Evolutionary conservation across 192 early-diverging fungal species (phyloP), one percentile per base, ranked within the genome.

Genomic region (Fimicolochytrium jonesii): DNA sequence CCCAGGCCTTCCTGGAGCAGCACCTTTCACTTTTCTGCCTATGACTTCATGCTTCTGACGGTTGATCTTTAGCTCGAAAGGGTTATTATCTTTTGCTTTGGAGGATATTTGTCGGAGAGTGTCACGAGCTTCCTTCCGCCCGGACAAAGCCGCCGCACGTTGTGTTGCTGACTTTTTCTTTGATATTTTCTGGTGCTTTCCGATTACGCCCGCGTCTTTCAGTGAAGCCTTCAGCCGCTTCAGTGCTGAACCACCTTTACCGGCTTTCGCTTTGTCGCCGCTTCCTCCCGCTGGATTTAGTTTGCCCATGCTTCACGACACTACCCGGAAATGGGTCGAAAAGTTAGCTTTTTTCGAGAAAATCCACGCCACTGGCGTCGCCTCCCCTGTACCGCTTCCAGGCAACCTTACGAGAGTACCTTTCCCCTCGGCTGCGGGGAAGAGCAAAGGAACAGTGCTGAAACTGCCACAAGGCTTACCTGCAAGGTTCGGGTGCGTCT

Each of bases 1-100:
- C 0, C 87, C 83, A 2, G 95, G 94, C 31, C 86, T 88, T 2
- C 95, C 96, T n/a, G n/a, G n/a, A 15, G 69, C 64, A n/a, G 77
- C 75, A 49, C 93, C 91, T 48, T 92, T 92, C 35, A 89, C 77
- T 42, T 75, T 93, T 10, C 88, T 77, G 20, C 90, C 91, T 15
- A 97, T 64, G 2, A 97, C 83, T 22, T 90, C 86, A 61, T 91
- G 87, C 71, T 98, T 95, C 53, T 75, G 77, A 20, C 78, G 78
- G 59, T 86, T 90, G 46, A 86, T 68, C 71, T 94, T 89, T 54
- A 88, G 66, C 59, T 98, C 97, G 54, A 96, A 99, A 2, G 94
- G 97, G 73, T 96, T 98, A 54, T 85, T 68, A n/a, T 53, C 31
- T 28, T 60, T 45, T 20, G 64, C 29, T 36, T 66, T 49, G n/a